Evolutionary conservation across 2,329 filamentous ascomycete species (phyloP).

Genomic region (Clonostachys chloroleuca): DNA sequence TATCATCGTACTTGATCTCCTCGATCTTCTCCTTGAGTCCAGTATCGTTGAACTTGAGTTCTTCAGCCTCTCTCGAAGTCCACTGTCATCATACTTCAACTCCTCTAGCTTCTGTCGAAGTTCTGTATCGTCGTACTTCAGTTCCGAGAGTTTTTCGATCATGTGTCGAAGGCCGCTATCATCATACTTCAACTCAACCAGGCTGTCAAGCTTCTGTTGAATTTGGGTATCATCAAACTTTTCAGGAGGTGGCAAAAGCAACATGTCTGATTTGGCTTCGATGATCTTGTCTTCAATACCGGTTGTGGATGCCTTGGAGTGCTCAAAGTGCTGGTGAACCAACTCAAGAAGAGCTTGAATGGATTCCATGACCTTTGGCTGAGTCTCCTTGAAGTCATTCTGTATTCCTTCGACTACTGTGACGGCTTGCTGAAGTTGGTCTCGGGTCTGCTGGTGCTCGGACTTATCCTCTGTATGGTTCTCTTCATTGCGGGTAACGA

Average conservation of each 20-base stretch:
- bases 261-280: slow-evolving; percentile 57
- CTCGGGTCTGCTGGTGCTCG: slow-evolving; percentile 79
- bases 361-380: slow-evolving; percentile 83
- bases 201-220: slow-evolving; percentile 45
- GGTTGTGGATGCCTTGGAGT: slow-evolving; percentile 64
- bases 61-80: slow-evolving; percentile 13
- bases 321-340: slow-evolving; percentile 83
- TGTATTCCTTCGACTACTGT: slow-evolving; percentile 72
- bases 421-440: slow-evolving; percentile 73
- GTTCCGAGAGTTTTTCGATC: slow-evolving; percentile 24
- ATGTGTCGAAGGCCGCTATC: slow-evolving; percentile 13
- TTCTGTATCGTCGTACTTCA: slow-evolving; percentile 51
- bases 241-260: slow-evolving; percentile 48
- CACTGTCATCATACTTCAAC: slow-evolving; percentile 20
- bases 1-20: slow-evolving; percentile 20
- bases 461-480: slow-evolving; percentile 67
- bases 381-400: slow-evolving; percentile 73
- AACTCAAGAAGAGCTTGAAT: slow-evolving; percentile 82
- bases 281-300: slow-evolving; percentile 55
- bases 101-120: slow-evolving; percentile 45
- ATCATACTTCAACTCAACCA: slow-evolving; percentile 20
- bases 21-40: slow-evolving; percentile 44
- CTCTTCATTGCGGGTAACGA: slow-evolving; percentile 72
- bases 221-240: slow-evolving; percentile 51
- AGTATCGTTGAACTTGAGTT: slow-evolving; percentile 50